Conservation (phyloP, 441 rosid species). For the Manihot esculenta region DNA sequence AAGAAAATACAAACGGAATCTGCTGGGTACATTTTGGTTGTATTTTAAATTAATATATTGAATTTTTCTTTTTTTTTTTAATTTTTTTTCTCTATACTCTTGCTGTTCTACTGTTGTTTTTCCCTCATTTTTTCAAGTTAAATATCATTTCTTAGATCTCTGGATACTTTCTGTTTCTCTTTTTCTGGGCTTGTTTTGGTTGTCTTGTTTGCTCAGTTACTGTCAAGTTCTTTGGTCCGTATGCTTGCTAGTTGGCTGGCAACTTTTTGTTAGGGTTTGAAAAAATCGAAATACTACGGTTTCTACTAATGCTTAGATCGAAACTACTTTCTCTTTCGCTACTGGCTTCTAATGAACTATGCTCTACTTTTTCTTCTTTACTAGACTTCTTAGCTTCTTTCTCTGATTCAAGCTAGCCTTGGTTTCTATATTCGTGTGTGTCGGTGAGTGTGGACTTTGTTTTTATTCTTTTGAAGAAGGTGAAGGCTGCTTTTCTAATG, state of each 20-base stretch:
- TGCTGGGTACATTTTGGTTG: conserved; percentile 6
- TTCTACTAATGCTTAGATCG: conserved; percentile 11
- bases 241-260: background rate
- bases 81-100: background rate
- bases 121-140: background rate
- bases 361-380: background rate
- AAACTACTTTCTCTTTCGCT: background rate
- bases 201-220: background rate
- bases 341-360: background rate
- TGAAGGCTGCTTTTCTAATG: background rate
- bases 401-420: background rate
- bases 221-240: background rate
- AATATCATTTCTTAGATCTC: conserved; percentile 11
- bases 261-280: conserved; percentile 6
- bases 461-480: background rate
- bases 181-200: background rate
- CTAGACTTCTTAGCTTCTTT: background rate
- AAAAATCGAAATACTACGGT: background rate
- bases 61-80: background rate
- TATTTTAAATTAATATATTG: background rate
- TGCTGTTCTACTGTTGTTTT: background rate
- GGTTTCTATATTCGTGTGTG: background rate
- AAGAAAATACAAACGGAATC: background rate
- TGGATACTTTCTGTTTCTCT: conserved; percentile 3
- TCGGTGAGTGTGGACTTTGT: background rate